phyloP scores from a whole-genome alignment of 129 eudicot genomes.

The Arctium minus region DNA sequence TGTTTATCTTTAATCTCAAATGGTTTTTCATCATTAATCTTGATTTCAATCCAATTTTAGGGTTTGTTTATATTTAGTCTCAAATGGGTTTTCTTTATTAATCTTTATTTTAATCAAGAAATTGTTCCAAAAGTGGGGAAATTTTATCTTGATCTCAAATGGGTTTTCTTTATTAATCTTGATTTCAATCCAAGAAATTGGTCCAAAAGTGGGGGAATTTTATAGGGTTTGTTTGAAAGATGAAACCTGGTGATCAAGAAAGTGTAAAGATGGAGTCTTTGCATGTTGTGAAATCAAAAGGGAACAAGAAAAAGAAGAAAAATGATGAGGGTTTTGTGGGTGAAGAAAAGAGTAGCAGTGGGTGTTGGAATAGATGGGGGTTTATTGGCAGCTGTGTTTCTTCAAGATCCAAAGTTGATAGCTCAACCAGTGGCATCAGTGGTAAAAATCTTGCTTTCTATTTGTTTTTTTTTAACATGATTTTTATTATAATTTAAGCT shows the following conservation, averaged over 20 bases:
- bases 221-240: slow-evolving; percentile 46
- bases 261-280: slow-evolving; percentile 55
- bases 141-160: slow-evolving; percentile 25
- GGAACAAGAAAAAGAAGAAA: slow-evolving; percentile 53
- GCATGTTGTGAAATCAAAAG: slow-evolving; percentile 56
- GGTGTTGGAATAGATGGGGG: slow-evolving; percentile 84
- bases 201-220: slow-evolving; percentile 18
- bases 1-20: slow-evolving; percentile 24
- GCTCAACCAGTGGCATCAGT: slow-evolving; percentile 81
- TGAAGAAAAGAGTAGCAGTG: slow-evolving; percentile 11
- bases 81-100: slow-evolving; percentile 42
- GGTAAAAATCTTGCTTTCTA: slow-evolving; percentile 44
- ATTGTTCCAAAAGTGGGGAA: slow-evolving; percentile 1
- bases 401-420: slow-evolving; percentile 99
- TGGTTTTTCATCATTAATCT: slow-evolving; percentile 39
- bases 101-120: slow-evolving; percentile 17
- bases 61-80: slow-evolving; percentile 13
- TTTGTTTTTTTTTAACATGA: neutral
- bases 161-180: slow-evolving; percentile 36
- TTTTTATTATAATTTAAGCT: neutral
- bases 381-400: slow-evolving; percentile 79
- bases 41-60: slow-evolving; percentile 3
- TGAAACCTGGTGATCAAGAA: slow-evolving; percentile 62
- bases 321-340: slow-evolving; percentile 42
- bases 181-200: slow-evolving; percentile 18